Base-by-base conservation (phyloP, 257 asterid species). In the Agastache rugosa region DNA sequence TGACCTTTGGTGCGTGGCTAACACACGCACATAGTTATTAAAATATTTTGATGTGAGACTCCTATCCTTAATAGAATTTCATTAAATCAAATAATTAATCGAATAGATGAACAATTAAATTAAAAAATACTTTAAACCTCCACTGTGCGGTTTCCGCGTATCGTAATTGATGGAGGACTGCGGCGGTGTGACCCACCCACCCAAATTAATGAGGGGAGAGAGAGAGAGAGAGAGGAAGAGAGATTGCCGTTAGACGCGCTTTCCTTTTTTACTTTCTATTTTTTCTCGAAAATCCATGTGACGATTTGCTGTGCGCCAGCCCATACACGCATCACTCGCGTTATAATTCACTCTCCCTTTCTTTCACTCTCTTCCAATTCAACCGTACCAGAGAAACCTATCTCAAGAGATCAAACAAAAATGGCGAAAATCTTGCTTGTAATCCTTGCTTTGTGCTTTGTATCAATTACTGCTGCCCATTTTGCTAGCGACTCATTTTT, bases 351-450 rank as follows among this genome's bases (percentile, higher is more conserved):
- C 56, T 11, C 69, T 37, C 25, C 3, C 42, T 54, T 1, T 39
- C 67, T 12, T 31, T 9, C 65, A 17, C 20, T 4, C 22, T 17
- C 37, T 10, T n/a, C 47, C 67, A 16, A 5, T 62, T 3, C 16
- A 16, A 16, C 4, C 61, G 12, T 11, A 54, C 61, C 27, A 37
- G 12, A 72, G 6, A 34, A 35, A 47, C 72, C 31, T 64, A 73
- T 62, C 51, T 31, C 17, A 71, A 55, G 8, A 11, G 14, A 17
- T 9, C 5, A 4, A 56, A 29, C 44, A 16, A 77, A 63, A 78
- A 92, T 92, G 97, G 85, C 87, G 42, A 88, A 81, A 66, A 10
- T 63, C 39, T 42, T 86, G 56, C 45, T 84, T 0, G 68, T 68
- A 0, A 53, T 86, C 34, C 15, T 86, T 8, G 90, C 87, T 29